Base-by-base conservation (phyloP, 1,284 basidiomycete species). In the Cryptococcus depauperatus region DNA sequence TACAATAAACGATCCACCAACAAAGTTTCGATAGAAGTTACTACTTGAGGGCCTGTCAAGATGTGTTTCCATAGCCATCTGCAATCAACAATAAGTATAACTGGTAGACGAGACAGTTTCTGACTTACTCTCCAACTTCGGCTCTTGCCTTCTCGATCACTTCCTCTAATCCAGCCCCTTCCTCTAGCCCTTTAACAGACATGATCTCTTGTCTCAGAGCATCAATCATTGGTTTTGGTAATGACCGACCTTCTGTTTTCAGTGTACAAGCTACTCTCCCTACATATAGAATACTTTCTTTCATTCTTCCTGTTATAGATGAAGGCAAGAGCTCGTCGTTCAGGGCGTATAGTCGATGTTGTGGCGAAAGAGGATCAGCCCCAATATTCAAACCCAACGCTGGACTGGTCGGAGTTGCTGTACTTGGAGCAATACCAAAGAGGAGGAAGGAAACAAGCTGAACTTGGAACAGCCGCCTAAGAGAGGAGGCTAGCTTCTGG, bases 51-150 rank as follows among this genome's bases (percentile, higher is more conserved):
- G 56, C 79, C 79, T 1, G 87, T 92, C 43, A 93, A 74, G 26
- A 93, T 83, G 58, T 90, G 87, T 26, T 80, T 71, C 87, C 90
- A 93, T 3, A 93, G 74, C 89, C 89, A 93, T 27, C 50, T 52
- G 32, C 84, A 83, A 46, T 86, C 76, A 46, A 5, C n/a, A n/a
- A n/a, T n/a, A n/a, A n/a, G n/a, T n/a, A n/a, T n/a, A n/a, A n/a
- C n/a, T n/a, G n/a, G n/a, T n/a, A n/a, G n/a, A n/a, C n/a, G n/a
- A n/a, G n/a, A 14, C 3, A 9, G 28, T 26, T 43, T 9, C n/a
- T n/a, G n/a, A 57, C 52, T 52, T 47, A 60, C 55, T 68, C 65
- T 48, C 66, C 68, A 11, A 66, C 54, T 23, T 62, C 62, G 5
- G 49, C 58, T 25, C 64, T 50, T 0, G 61, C 56, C 6, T 54